Base-by-base conservation (phyloP, 106 monocot genomes). In the Gastrodia elata region DNA sequence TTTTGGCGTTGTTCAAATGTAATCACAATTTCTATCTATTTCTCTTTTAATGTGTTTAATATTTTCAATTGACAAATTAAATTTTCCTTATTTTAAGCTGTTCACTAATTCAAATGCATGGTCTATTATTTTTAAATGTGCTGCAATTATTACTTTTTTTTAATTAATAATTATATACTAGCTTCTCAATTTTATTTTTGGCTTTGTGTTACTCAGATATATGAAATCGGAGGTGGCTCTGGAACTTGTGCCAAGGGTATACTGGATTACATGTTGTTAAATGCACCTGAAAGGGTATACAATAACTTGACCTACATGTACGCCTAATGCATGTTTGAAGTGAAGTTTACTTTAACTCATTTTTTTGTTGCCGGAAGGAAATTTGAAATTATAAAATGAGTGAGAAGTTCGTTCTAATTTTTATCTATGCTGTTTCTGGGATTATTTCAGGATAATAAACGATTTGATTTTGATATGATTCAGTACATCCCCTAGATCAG, bases 141-240 rank as follows among this genome's bases (percentile, higher is more conserved):
- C 28, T 30, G 24, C 22, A 6, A 27, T 2, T 10, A 2, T 59
- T 6, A 59, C 59, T 59, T 59, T 30, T 28, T 52, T n/a, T 52
- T 52, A 4, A 15, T 15, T 52, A 20, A n/a, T 55, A 55, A 20
- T 55, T 55, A 55, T 55, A 7, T 67, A 27, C 20, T 38, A 20
- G 22, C 11, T 24, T 39, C 40, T 69, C 26, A 25, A 61, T 11
- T 61, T 69, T 69, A 37, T 39, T 39, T 13, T 69, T 69, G 4
- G 10, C 44, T 26, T 27, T 77, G 58, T 56, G 79, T 71, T 35
- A 64, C 84, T 61, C 85, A 98, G 98, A 98, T 98, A 72, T 98
- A 93, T 91, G 98, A 98, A 91, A 93, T 98, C 78, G 98, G 98
- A 7, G 98, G 98, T 82, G 93, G 98, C 76, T 98, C 98, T 74